Base-by-base conservation (phyloP, 106 monocot species). In the Acanthochlamys bracteata region DNA sequence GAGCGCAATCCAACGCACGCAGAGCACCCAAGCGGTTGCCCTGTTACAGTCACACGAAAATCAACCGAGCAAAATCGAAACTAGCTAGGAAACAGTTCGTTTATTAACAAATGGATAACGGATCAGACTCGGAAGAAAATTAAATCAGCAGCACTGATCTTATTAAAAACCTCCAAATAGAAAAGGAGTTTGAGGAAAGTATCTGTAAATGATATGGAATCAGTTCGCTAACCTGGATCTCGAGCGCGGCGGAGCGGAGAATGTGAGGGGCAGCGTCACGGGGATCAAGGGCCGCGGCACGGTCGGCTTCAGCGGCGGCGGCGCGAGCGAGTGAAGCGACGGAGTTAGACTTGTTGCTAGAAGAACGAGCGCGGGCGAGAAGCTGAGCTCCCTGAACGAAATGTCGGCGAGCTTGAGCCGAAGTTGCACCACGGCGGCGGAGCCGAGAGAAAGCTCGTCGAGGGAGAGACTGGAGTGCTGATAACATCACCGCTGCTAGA, bases 321-420 rank as follows among this genome's bases (percentile, higher is more conserved):
- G 84, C 72, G 21, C 80, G 77, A 55, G 84, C 83, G 43, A 85
- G 70, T 57, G 88, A 40, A 17, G 49, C 49, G 17, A 9, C 49
- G 2, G 61, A 52, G 45, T 24, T 73, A 61, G 53, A 70, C 24
- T 27, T 71, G 11, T 25, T 62, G 43, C n/a, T 73, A 57, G 66
- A 39, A 70, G 78, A 20, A 24, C 83, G 85, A 49, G 94, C 90
- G 54, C 82, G 82, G 73, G 89, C 46, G 25, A 93, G 89, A 69
- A 84, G 61, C 55, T 86, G 77, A 24, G 84, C 94, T n/a, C 94
- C 94, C 10, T 72, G 67, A 65, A 90, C 19, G 79, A 95, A 95
- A 75, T 95, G 86, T 73, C 86, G 90, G 65, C 71, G 84, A 41
- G 84, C 58, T 20, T 79, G 74, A 57, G 63, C 59, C 20, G 74